Evolutionary conservation across 805 yeast genomes (phyloP).

Genomic region (Ogataea zsoltii): DNA sequence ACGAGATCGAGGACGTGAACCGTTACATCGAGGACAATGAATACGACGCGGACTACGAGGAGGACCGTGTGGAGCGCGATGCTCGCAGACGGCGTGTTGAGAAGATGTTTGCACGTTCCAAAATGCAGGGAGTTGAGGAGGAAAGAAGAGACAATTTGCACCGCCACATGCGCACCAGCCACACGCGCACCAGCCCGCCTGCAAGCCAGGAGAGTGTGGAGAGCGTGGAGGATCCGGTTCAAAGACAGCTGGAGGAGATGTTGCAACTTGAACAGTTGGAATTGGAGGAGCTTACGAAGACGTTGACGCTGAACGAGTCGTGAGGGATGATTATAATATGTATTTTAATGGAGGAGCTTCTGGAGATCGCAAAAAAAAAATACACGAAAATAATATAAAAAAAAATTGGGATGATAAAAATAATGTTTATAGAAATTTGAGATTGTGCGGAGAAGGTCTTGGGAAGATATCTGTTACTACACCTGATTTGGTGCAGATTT

Average conservation of each 20-base stretch:
- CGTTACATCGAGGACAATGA: slow-evolving; percentile 20
- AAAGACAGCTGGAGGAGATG: slow-evolving; percentile 32
- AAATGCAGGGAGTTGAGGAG: no score
- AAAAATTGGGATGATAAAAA: neutral
- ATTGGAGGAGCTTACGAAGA: slow-evolving; percentile 32
- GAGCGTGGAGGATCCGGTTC: slow-evolving; percentile 14
- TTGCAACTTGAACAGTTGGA: slow-evolving; percentile 28
- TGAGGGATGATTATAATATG: neutral
- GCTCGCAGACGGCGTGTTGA: no score
- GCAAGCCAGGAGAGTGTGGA: neutral
- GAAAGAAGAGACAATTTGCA: no score
- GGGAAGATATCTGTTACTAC: no score
- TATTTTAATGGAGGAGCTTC: no score
- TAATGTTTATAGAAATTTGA: no score
- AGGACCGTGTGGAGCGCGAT: slow-evolving; percentile 9
- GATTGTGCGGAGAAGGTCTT: slow-evolving; percentile 3
- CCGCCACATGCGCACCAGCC: no score
- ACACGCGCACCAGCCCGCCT: no score
- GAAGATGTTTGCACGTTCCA: no score
- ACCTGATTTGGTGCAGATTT: no score
- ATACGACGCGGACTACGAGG: slow-evolving; percentile 32
- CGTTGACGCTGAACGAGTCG: slow-evolving; percentile 17
- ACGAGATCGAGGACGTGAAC: slow-evolving; percentile 21
- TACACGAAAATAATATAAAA: no score
- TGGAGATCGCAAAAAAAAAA: no score